phyloP scores from a whole-genome alignment of 2,329 filamentous ascomycete genomes.

The Fusarium ramigenum region DNA sequence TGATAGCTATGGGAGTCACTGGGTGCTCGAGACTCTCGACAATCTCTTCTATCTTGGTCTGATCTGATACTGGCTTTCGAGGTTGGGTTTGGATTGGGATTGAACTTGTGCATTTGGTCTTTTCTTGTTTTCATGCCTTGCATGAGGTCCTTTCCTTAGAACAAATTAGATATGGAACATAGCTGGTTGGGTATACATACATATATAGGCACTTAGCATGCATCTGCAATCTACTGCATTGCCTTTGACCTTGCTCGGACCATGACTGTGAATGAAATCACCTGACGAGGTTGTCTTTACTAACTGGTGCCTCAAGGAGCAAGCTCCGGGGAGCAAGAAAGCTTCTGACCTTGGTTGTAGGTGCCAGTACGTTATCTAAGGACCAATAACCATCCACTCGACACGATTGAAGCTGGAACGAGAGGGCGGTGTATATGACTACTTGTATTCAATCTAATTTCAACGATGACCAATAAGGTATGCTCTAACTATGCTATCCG shows the following conservation, averaged over 20 bases:
- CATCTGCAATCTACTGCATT: slow-evolving; percentile 33
- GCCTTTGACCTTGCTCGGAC: background rate
- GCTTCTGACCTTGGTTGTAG: fast-evolving
- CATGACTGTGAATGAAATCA: background rate
- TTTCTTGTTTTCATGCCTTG: slow-evolving; percentile 39
- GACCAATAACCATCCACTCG: fast-evolving
- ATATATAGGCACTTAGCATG: slow-evolving; percentile 35
- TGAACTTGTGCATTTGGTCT: slow-evolving; percentile 20
- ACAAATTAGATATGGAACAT: slow-evolving; percentile 23
- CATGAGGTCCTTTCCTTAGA: slow-evolving; percentile 43
- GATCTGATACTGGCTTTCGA: background rate
- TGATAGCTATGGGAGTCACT: slow-evolving; percentile 14
- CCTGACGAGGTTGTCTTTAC: fast-evolving
- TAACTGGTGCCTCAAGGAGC: no score
- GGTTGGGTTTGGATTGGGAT: background rate
- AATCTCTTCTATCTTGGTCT: background rate
- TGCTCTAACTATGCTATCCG: background rate
- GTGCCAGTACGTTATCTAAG: fast-evolving
- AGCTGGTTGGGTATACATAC: slow-evolving; percentile 7
- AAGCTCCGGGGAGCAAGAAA: background rate
- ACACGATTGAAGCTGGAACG: fast-evolving
- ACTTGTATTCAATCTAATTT: background rate
- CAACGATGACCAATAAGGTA: background rate
- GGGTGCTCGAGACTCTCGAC: background rate
- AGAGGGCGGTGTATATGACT: background rate